Base-by-base conservation (phyloP, 805 yeast species). In the Metschnikowia koreensis region DNA sequence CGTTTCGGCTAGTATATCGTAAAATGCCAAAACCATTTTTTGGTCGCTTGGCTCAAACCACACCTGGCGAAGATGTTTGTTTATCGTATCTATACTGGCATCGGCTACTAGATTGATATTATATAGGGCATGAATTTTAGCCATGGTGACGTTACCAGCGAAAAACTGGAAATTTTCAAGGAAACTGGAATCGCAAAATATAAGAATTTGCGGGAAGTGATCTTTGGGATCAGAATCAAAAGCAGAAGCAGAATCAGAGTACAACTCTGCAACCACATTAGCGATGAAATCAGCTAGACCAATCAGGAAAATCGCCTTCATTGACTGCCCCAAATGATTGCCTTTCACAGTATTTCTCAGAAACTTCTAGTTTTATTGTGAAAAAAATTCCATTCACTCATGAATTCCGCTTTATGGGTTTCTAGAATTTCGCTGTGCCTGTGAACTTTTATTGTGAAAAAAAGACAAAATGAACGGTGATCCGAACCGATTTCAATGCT, bases 1-100 rank as follows among this genome's bases (percentile, higher is more conserved):
- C 16, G n/a, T 8, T 26, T 44, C 48, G 10, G 45, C 27, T 12
- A 49, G 48, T 22, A 49, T 34, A 40, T 49, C 52, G 38, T 28
- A 49, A 26, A 49, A 49, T 13, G 52, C 52, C 27, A 38, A 44
- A 7, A 48, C 51, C 15, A 38, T 31, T 12, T 13, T 15, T 2
- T 7, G 16, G 5, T 33, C 38, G 7, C 43, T 9, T 17, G 44
- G 44, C 26, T 26, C 44, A n/a, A 48, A 31, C 51, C 51, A 48
- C 5, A 16, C 8, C 16, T 28, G 27, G 2, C 52, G 7, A 10
- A 49, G 33, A 10, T 26, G 29, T 22, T 44, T 12, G 3, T 38
- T 44, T 6, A 49, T 28, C 12, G 37, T 33, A 12, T 15, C 8
- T 31, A n/a, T 13, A 13, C 41, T 28, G 29, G 48, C 45, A 10